Evolutionary conservation across 2,329 filamentous ascomycete species (phyloP).

Genomic region (Aspergillus versicolor): DNA sequence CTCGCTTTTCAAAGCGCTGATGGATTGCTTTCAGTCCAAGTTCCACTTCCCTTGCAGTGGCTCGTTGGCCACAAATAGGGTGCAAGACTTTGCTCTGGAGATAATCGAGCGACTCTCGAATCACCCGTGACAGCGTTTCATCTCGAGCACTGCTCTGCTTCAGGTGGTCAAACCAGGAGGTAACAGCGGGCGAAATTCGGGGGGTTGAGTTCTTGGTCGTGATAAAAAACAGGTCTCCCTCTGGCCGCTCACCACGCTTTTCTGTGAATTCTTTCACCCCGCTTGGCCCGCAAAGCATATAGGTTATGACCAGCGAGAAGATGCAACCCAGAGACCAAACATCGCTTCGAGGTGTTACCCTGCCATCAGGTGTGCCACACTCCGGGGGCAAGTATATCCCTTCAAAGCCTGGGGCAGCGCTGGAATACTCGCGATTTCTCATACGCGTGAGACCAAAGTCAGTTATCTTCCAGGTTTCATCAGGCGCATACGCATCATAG

Average conservation of each 20-base stretch:
- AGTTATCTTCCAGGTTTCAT: slow-evolving; percentile 39
- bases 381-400: slow-evolving; percentile 44
- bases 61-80: slow-evolving; percentile 21
- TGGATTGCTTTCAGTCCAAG: slow-evolving; percentile 18
- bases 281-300: slow-evolving; percentile 31
- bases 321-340: slow-evolving; percentile 46
- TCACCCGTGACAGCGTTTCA: slow-evolving; percentile 21
- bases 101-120: slow-evolving; percentile 26
- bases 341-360: slow-evolving; percentile 38
- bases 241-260: slow-evolving; percentile 20
- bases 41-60: slow-evolving; percentile 20
- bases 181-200: slow-evolving; percentile 15
- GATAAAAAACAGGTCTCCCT: slow-evolving; percentile 22
- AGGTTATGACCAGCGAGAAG: slow-evolving; percentile 40
- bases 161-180: slow-evolving; percentile 15
- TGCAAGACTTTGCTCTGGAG: slow-evolving; percentile 27
- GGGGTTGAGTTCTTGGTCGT: slow-evolving; percentile 3
- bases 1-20: background rate
- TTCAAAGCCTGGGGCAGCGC: slow-evolving; percentile 25
- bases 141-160: background rate
- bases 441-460: slow-evolving; percentile 45
- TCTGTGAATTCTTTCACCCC: slow-evolving; percentile 24
- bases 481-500: slow-evolving; percentile 13
- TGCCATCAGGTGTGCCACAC: slow-evolving; percentile 18
- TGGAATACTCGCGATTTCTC: slow-evolving; percentile 24